Evolutionary conservation across 148 eudicot genomes (phyloP), one percentile per base, ranked within the genome.

Genomic region (Fallopia convolvulus): DNA sequence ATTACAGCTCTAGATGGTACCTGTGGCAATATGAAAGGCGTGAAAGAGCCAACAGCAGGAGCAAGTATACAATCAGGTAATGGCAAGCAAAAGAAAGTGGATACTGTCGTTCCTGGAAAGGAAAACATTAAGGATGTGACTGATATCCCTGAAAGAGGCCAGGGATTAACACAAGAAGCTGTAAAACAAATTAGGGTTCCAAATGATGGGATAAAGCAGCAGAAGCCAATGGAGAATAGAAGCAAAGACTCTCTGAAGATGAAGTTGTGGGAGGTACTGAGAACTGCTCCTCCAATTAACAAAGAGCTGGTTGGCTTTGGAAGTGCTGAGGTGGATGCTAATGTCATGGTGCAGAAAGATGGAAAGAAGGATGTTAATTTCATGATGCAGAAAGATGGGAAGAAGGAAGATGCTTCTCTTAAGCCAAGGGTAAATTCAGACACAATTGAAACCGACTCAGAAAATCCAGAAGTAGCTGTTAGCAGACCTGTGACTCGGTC

Each of bases 391-490:
- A 79, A 77, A 53, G 71, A 71, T 63, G 74, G 76, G 77, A 40
- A 47, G 30, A 79, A 85, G 65, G 63, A 74, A 53, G 82, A 81
- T 80, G 70, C 79, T 73, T 44, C 55, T 48, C 13, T 44, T 17
- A 73, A 73, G 50, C 55, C 75, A 21, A 23, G 55, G 55, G 75
- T 48, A 73, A 48, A 83, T 81, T 91, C 97, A 46, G 97, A 91
- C 80, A 85, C 94, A 60, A 92, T 91, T 75, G 97, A 95, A 84
- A 85, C 86, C 83, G 94, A 88, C 86, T 87, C 99, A 17, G 90
- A 91, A 77, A 80, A 78, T 77, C 87, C 80, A 56, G 83, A 71
- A 70, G 63, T 70, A 66, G 60, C 81, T 49, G 52, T 79, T 12
- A 88, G 50, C 82, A 84, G 85, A 82, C 92, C 90, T 36, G 75